Percentiles rank a stretch among this genome's conserved stretches.
Conservation (phyloP, 2,329 filamentous ascomycete genomes). For the Colletotrichum abscissum region DNA sequence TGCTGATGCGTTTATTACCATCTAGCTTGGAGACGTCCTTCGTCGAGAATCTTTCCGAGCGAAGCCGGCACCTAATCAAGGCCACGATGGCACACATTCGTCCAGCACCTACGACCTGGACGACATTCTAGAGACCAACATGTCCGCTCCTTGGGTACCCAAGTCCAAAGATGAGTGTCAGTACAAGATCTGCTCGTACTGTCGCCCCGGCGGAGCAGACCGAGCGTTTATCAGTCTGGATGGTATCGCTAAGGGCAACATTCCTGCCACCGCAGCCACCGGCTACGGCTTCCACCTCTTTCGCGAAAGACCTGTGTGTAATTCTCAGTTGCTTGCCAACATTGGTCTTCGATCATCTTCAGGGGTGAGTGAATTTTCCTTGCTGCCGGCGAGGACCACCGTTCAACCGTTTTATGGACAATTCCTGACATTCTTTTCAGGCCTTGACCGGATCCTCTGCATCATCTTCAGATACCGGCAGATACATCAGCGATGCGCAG, state of each 20-base stretch:
- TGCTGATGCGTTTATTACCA: neutral
- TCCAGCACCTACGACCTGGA: conserved; percentile 5
- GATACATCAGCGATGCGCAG: neutral
- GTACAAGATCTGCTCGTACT: conserved; percentile 61
- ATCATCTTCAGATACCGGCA: neutral
- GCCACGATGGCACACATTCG: neutral
- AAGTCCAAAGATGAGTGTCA: conserved; percentile 56
- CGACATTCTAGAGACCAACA: conserved; percentile 1
- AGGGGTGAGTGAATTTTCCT: conserved; percentile 43
- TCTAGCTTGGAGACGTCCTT: conserved; percentile 24
- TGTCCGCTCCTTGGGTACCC: conserved; percentile 51
- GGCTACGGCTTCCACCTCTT: conserved; percentile 64
- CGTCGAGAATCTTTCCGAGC: conserved; percentile 24
- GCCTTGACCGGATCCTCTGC: neutral
- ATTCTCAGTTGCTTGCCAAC: conserved; percentile 50
- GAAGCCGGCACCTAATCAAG: neutral
- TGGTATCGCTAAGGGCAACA: conserved; percentile 60
- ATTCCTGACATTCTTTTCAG: neutral
- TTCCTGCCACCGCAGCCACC: conserved; percentile 59
- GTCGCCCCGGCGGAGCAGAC: conserved; percentile 55
- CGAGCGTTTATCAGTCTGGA: conserved; percentile 62
- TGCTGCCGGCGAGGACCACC: neutral
- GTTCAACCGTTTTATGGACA: neutral
- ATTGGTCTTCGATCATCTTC: conserved; percentile 53
- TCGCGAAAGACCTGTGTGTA: conserved; percentile 54